Evolutionary conservation across 192 early-diverging fungal genomes (phyloP), one percentile per base, ranked within the genome.

Genomic region (Bifiguratus adelaidae): DNA sequence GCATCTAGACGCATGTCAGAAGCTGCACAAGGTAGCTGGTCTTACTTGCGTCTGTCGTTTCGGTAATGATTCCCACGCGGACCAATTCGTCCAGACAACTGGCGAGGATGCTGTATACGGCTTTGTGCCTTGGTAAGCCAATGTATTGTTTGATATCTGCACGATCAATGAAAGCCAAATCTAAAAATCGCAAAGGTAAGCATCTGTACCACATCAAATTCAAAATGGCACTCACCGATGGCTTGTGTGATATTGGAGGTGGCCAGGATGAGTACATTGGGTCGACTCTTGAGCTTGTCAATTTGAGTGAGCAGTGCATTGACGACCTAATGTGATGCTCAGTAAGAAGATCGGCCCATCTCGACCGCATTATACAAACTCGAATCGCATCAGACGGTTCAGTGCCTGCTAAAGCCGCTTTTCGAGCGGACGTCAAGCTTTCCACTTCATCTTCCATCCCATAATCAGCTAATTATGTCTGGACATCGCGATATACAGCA

Each of bases 391-490:
- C 83, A 1, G 72, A 74, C 0, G 83, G 83, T 52, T 86, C 83
- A 30, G 60, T 60, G n/a, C 80, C 80, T 19, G 57, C 58, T 15
- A 81, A 30, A 0, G 83, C 74, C 4, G 80, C 71, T 48, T 58
- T 63, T 12, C 83, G 62, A 8, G 84, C 74, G 2, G 80, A 70
- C 12, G 78, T 71, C 42, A 86, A 54, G 33, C 72, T 76, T 48
- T 86, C 84, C n/a, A 86, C 78, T 28, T 86, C 84, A 55, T 86
- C 84, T 71, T 55, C 28, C 22, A 53, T n/a, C n/a, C n/a, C n/a
- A n/a, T n/a, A n/a, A n/a, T n/a, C n/a, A n/a, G n/a, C n/a, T n/a
- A n/a, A n/a, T n/a, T n/a, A n/a, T n/a, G n/a, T n/a, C n/a, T n/a
- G n/a, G n/a, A n/a, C n/a, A n/a, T n/a, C n/a, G n/a, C n/a, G n/a